These are phyloP conservation scores for Juncus effusus DNA, from an alignment of 176 grass and related monocot genomes.

Conservation along the genomic window DNA sequence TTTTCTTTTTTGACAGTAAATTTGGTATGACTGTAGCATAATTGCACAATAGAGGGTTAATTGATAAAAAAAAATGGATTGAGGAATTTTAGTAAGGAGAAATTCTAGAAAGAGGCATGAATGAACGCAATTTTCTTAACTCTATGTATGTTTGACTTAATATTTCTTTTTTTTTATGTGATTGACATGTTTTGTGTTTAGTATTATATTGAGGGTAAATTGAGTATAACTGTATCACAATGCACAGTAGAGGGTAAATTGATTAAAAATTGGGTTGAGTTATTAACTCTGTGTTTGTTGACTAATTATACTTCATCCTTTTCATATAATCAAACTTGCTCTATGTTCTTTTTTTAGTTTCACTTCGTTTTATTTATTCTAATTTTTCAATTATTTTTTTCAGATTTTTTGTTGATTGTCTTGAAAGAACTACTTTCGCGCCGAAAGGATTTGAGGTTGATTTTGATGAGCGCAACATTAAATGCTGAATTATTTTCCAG, in stretches of 20 bases:
- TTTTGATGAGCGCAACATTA: constrained; percentile 98
- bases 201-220: no score
- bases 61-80: no score
- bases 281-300: not conserved
- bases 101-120: constrained; percentile 99
- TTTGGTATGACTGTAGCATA: no score
- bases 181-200: not conserved
- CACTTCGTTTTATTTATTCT: not conserved
- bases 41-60: no score
- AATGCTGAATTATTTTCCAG: constrained; percentile 94
- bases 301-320: constrained; percentile 15
- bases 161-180: constrained; percentile 1
- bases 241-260: no score
- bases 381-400: constrained; percentile 20
- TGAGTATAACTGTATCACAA: no score
- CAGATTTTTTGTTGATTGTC: constrained; percentile 98
- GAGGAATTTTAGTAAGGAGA: constrained; percentile 14
- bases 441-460: constrained; percentile 82
- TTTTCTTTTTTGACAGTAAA: not conserved
- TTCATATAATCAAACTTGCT: no score
- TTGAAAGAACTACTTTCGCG: constrained; percentile 83
- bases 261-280: no score
- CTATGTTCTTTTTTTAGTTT: no score
- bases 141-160: not conserved
- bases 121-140: constrained; percentile 57